Conservation (phyloP, 495 filamentous ascomycete species). For the Podospora pseudopauciseta region DNA sequence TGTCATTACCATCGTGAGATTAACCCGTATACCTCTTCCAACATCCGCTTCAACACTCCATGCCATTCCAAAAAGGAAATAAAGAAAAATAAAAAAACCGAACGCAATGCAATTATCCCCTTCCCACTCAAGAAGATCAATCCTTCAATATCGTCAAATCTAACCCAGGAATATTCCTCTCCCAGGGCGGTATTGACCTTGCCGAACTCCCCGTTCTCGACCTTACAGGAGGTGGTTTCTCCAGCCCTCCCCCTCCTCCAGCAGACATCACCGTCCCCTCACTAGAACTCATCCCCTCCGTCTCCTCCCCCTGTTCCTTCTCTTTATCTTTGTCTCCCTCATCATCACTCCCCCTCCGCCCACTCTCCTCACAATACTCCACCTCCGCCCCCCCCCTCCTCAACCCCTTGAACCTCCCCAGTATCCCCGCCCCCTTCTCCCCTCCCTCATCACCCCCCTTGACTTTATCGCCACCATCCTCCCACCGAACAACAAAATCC, state of each 20-base stretch:
- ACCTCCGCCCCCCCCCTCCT: conserved; percentile 1
- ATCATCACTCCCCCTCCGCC: not conserved
- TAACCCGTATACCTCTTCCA: not conserved
- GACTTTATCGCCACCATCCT: not conserved
- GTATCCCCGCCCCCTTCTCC: not conserved
- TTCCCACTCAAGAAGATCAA: not conserved
- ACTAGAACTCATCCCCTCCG: not conserved
- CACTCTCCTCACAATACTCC: not conserved
- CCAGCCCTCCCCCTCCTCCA: too few species aligned
- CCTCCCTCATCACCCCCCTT: not conserved
- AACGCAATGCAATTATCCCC: not conserved
- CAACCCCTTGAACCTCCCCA: not conserved
- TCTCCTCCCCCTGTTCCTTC: not conserved
- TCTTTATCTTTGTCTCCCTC: not conserved
- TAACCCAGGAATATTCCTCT: conserved; percentile 10
- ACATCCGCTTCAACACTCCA: not conserved
- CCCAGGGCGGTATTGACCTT: conserved; percentile 14
- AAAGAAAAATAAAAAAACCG: not conserved
- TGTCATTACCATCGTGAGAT: not conserved
- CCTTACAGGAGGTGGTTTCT: not conserved
- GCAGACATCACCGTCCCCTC: not conserved
- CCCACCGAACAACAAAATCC: conserved; percentile 20
- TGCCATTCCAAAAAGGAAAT: not conserved
- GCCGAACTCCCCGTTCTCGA: not conserved
- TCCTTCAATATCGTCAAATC: conserved; percentile 18